A percentile compares a stretch with the other conserved stretches of the same genome.
phyloP scores from a whole-genome alignment of 192 early-diverging fungal species.

The Helicostylum pulchrum region DNA sequence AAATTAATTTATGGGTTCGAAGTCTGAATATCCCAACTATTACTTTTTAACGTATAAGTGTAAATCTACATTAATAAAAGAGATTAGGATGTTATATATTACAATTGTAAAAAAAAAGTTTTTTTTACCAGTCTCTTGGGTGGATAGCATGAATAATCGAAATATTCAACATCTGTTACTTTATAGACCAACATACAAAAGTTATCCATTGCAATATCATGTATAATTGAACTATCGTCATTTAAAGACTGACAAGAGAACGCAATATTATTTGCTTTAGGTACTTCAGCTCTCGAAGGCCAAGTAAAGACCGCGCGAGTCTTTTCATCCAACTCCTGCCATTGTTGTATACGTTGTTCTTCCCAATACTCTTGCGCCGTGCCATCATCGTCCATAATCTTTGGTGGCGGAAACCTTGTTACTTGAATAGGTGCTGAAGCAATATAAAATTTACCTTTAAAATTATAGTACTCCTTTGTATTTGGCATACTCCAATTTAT shows the following conservation, averaged over 20 bases:
- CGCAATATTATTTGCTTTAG: conserved; percentile 42
- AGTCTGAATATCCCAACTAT: neutral
- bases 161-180: conserved; percentile 57
- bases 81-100: too few relatives aligned
- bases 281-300: conserved; percentile 59
- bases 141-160: conserved; percentile 48
- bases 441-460: conserved; percentile 70
- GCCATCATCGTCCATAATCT: conserved; percentile 37
- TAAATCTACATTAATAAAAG: neutral
- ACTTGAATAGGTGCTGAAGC: conserved; percentile 64
- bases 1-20: conserved; percentile 7
- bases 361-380: conserved; percentile 65
- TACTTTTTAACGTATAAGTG: neutral
- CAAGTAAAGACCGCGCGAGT: conserved; percentile 69
- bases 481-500: conserved; percentile 71
- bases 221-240: conserved; percentile 37
- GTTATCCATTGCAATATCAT: conserved; percentile 73
- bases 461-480: conserved; percentile 62
- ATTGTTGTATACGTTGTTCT: conserved; percentile 50
- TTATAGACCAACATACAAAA: conserved; percentile 73
- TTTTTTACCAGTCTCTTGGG: conserved; percentile 49
- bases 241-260: conserved; percentile 61
- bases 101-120: too few relatives aligned
- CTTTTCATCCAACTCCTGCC: conserved; percentile 51
- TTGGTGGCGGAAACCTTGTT: conserved; percentile 60